Evolutionary conservation across 768 basidiomycete genomes (phyloP), one percentile per base, ranked within the genome.

Genomic region (Suillus variegatus): DNA sequence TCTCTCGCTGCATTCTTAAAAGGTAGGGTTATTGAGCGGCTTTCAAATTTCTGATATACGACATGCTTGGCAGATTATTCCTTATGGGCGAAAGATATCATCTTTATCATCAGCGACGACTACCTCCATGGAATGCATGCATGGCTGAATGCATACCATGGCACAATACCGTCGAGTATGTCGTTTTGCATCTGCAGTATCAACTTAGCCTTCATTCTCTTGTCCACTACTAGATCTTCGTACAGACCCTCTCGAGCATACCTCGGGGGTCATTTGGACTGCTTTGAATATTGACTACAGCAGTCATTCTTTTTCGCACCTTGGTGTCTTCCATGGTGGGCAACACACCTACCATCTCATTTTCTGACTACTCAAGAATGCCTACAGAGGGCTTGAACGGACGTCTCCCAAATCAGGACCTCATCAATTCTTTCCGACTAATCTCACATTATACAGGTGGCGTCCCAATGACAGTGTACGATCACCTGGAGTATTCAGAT

Each of bases 281-380:
- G 95, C 95, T 13, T 78, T 99, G 55, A 92, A 92, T 70, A 87
- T 99, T 51, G 97, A 99, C 75, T 99, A 98, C 75, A 94, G 95
- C 1, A 93, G 95, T 0, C 97, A 99, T 77, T 98, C 96, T 0
- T 97, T 99, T 78, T 94, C 92, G 12, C 94, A 98, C 73, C 82
- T 99, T 2, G 97, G 97, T n/a, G 79, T 99, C 12, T 98, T 94
- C 79, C 93, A 91, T 76, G 97, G 97, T 95, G 20, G 63, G 88
- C 52, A 61, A 46, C 47, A 47, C 32, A 47, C 8, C 32, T 54
- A 61, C 46, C 40, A 1, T 60, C 12, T 43, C 36, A 38, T n/a
- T 46, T 28, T 36, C 36, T 58, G 49, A 38, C 41, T 44, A 43
- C 38, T 49, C 62, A 55, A 10, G 63, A 18, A 18, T 62, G 65